Evolutionary conservation across 2,329 filamentous ascomycete genomes (phyloP), one percentile per base, ranked within the genome.

Genomic region (Aspergillus sp.): DNA sequence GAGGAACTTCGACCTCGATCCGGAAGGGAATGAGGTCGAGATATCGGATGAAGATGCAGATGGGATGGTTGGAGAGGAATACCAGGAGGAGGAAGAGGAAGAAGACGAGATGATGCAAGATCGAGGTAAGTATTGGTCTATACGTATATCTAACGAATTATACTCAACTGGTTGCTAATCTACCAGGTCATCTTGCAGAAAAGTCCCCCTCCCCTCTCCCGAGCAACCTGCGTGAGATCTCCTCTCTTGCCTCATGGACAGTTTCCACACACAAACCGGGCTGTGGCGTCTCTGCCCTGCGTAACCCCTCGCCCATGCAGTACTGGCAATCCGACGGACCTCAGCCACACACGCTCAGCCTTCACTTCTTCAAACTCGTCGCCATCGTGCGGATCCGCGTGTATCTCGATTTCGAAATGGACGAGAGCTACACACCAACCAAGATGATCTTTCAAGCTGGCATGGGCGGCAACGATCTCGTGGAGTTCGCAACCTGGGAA

Each of bases 401-500:
- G 39, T 68, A 86, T 54, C 83, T 98, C 36, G 90, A 98, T 69
- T 95, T 95, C 66, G 83, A 85, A 49, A 81, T 88, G 42, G 93
- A 98, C 66, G 93, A 98, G 69, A 93, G 87, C 35, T 98, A 98
- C 66, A 98, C 93, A 3, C 93, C 93, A 0, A 97, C 90, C 1
- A 88, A 90, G 57, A 94, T 98, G 58, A 74, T 86, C 37, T 90
- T 97, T 61, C 81, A 86, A 32, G 91, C 90, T 0, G 93, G 93
- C 9, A 95, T 89, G 50, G 89, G 90, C 36, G 86, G 90, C 52
- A 93, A 97, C 65, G 90, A 94, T 60, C 79, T 97, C 7, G 85
- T 94, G 42, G 86, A 93, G 50, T 97, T 95, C 65, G 83, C 84
- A 2, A 83, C 83, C 26, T 85, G 95, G 75, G 78, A 81, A 50